Evolutionary conservation across 805 yeast species (phyloP).

Genomic region (Candida silvatica): DNA sequence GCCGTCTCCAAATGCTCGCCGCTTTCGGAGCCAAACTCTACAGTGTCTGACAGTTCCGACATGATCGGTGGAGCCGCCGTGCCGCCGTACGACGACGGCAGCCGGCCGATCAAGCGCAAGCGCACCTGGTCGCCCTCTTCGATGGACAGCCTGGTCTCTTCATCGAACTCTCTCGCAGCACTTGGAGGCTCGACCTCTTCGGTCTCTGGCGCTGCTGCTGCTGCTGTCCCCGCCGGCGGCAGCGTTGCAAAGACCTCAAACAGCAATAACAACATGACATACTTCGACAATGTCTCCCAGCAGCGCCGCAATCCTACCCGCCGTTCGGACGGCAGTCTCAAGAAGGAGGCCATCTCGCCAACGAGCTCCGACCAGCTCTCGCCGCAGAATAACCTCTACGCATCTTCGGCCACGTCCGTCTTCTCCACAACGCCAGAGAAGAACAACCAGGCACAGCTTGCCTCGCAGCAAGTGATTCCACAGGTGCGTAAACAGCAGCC

Average conservation of each 20-base stretch:
- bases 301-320: constrained; percentile 10
- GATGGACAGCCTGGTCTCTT: no score
- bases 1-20: background rate
- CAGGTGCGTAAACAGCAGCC: background rate
- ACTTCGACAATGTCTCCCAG: constrained; percentile 18
- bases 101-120: constrained; percentile 20
- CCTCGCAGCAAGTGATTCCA: background rate
- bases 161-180: no score
- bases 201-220: background rate
- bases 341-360: constrained; percentile 23
- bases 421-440: constrained; percentile 25
- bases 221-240: background rate
- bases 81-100: background rate
- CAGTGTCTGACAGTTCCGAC: no score
- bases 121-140: constrained; percentile 26
- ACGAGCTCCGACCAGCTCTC: constrained; percentile 24
- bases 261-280: constrained; percentile 10
- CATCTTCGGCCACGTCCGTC: constrained; percentile 24
- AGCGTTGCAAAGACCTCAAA: constrained; percentile 5
- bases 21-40: no score
- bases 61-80: background rate
- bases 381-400: constrained; percentile 20
- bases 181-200: constrained; percentile 6
- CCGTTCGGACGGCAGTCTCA: constrained; percentile 10
- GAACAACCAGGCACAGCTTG: constrained; percentile 5